Percentiles rank a stretch among this genome's conserved stretches.
phyloP scores from a whole-genome alignment of 1,139 yeast genomes.

The Magnusiomyces fungicola region DNA sequence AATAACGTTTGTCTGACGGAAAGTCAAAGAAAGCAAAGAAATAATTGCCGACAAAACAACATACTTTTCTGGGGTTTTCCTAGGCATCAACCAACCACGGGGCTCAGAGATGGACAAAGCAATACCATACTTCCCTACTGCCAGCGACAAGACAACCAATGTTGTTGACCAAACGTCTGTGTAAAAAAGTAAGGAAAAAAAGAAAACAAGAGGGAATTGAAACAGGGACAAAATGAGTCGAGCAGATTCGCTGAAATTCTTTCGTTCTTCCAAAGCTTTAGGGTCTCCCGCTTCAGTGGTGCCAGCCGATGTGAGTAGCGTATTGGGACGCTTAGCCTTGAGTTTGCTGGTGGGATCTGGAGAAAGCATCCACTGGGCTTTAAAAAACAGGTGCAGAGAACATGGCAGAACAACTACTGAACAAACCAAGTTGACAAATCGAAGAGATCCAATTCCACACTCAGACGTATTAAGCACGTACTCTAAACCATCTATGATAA shows the following conservation, averaged over 20 bases:
- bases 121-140: slow-evolving; percentile 26
- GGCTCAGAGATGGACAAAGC: not conserved
- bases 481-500: slow-evolving; percentile 16
- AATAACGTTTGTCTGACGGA: slow-evolving; percentile 85
- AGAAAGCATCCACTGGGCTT: not conserved
- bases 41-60: slow-evolving; percentile 20
- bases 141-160: slow-evolving; percentile 48
- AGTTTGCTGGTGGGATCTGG: not conserved
- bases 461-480: slow-evolving; percentile 8
- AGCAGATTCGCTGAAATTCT: slow-evolving; percentile 22
- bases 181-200: slow-evolving; percentile 73
- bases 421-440: slow-evolving; percentile 23
- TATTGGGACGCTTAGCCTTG: not conserved
- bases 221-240: slow-evolving; percentile 6
- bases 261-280: not conserved
- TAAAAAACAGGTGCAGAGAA: not conserved
- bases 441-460: slow-evolving; percentile 23
- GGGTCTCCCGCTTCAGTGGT: not conserved
- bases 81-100: slow-evolving; percentile 10
- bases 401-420: not conserved
- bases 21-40: slow-evolving; percentile 39
- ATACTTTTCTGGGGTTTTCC: not conserved
- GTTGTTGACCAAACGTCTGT: slow-evolving; percentile 92
- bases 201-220: slow-evolving; percentile 57
- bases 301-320: not conserved